Evolutionary conservation across 257 asterid species (phyloP).

Genomic region (Solanum clarkiae): DNA sequence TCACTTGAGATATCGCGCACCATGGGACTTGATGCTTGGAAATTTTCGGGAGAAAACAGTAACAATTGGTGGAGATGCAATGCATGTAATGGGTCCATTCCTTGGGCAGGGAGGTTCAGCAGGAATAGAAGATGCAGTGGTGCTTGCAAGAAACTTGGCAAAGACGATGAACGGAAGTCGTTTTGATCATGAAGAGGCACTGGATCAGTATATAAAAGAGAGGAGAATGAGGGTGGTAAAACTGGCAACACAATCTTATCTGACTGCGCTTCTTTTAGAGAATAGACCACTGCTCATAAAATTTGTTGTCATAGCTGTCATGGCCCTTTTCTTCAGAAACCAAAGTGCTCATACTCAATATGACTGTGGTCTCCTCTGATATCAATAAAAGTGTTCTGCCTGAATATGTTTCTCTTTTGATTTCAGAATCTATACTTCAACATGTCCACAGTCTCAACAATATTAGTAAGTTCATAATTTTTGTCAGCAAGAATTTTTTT

Average conservation of each 20-base stretch:
- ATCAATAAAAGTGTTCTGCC: not conserved
- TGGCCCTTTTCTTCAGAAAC: conserved; percentile 2
- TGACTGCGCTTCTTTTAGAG: conserved; percentile 5
- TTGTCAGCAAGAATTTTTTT: too few relatives aligned
- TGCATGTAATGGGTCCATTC: conserved; percentile 38
- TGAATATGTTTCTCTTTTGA: too few relatives aligned
- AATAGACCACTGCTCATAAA: not conserved
- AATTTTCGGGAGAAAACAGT: conserved; percentile 12
- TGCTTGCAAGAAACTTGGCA: conserved; percentile 26
- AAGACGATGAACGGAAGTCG: not conserved
- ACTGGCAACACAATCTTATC: conserved; percentile 17
- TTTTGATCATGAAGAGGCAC: not conserved
- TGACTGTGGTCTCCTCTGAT: conserved; percentile 16
- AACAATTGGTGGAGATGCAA: conserved; percentile 33
- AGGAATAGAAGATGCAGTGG: conserved; percentile 28
- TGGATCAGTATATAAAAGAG: conserved; percentile 19
- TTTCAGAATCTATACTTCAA: too few relatives aligned
- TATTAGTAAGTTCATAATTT: not conserved
- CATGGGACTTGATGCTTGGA: conserved; percentile 24
- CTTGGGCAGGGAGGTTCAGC: conserved; percentile 34
- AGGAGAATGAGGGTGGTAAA: conserved; percentile 16
- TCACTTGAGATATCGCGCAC: conserved; percentile 24
- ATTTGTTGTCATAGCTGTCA: not conserved
- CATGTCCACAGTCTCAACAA: not conserved
- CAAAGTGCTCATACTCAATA: conserved; percentile 4